Evolutionary conservation across 2,329 filamentous ascomycete genomes (phyloP), one percentile per base, ranked within the genome.

Genomic region (Tolypocladium album): DNA sequence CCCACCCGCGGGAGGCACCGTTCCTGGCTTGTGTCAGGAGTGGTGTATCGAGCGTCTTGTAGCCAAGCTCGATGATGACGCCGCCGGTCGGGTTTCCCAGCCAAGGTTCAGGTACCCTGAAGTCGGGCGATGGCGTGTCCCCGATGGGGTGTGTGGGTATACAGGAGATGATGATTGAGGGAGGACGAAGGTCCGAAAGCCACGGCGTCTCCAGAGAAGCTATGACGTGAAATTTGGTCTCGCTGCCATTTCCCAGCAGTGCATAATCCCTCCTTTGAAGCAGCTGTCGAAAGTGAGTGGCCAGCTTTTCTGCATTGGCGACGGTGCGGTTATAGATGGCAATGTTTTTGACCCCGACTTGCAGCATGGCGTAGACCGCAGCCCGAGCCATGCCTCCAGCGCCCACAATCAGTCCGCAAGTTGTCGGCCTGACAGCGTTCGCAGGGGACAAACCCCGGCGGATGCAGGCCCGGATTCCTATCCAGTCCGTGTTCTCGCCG

Each of bases 401-500:
- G 36, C 86, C 86, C 38, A 88, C 80, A 27, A 88, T 79, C 17
- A 88, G 74, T 0, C 81, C 85, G 1, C 77, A 82, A 2, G 79
- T 81, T 12, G 73, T 77, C 0, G 81, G 76, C 3, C 83, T 78
- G 0, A 88, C 80, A 1, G 82, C 84, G 62, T 88, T 88, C 4
- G 88, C 86, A 0, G 89, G 89, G 0, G 88, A 91, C 2, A 92
- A 76, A 2, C 88, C 88, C 39, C 88, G 80, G 7, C 86, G 81
- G 50, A 92, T 82, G 67, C 88, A 91, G 3, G 87, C 88, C 58
- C 87, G 78, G 50, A 92, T 89, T 6, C 89, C 89, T 40, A 91
- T 88, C 86, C 89, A 92, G 70, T 92, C 89, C 0, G 88, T 92
- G 61, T 92, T 92, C 61, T 92, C 88, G 1, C 88, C 89, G 63